These are phyloP conservation scores for Nicotiana paniculata DNA, from an alignment of 257 asterid genomes.

Conservation along the genomic window DNA sequence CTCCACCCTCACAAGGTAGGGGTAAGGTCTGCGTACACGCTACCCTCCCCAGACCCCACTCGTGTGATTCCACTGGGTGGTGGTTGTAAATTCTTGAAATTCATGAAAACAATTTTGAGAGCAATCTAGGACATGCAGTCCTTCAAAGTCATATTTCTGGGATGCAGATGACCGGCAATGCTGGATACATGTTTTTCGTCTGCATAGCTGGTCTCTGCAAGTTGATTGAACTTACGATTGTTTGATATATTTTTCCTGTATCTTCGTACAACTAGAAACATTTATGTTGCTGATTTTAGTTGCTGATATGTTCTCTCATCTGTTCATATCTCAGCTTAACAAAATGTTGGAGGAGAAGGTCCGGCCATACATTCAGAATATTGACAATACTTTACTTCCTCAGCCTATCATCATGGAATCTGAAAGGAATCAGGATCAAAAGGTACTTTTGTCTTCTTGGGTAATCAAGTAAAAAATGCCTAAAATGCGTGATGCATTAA, in stretches of 20 bases:
- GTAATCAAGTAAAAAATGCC: background rate
- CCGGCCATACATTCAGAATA: conserved; percentile 60
- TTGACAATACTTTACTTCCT: conserved; percentile 51
- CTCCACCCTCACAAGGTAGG: too few species aligned
- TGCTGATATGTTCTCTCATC: conserved; percentile 8
- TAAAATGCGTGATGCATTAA: background rate
- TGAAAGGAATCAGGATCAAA: conserved; percentile 34
- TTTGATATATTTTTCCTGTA: background rate
- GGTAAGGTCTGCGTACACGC: too few species aligned
- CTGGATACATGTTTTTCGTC: background rate
- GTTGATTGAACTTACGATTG: background rate
- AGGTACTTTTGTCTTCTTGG: conserved; percentile 32
- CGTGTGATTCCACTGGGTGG: too few species aligned
- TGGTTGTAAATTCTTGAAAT: background rate
- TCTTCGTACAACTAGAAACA: background rate
- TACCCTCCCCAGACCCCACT: too few species aligned
- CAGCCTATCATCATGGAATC: conserved; percentile 54
- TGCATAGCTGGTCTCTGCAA: background rate
- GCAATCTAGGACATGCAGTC: background rate
- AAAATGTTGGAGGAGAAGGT: conserved; percentile 84
- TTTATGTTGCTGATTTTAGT: background rate
- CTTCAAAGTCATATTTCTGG: background rate
- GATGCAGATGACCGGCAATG: background rate
- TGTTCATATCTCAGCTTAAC: conserved; percentile 49
- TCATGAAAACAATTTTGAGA: background rate